Conservation (phyloP, 345 rosid genomes). For the Citrus mangshanensis region DNA sequence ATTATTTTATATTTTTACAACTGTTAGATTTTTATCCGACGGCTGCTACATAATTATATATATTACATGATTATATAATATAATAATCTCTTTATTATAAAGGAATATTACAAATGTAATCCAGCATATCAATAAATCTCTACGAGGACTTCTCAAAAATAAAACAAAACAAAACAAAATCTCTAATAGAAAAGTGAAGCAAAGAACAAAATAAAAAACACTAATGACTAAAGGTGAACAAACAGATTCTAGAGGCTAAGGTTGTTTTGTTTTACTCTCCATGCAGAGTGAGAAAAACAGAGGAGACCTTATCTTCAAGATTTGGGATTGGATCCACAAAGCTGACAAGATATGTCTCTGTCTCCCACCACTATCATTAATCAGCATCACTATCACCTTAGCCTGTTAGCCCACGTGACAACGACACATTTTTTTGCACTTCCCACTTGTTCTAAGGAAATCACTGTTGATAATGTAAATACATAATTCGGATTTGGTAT, state of each 20-base stretch:
- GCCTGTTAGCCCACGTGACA: conserved; percentile 7
- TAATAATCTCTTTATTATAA: not conserved
- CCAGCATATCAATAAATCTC: not conserved
- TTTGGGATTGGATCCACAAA: conserved; percentile 10
- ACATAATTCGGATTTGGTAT: no score
- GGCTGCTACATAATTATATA: no score
- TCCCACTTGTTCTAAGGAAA: conserved; percentile 11
- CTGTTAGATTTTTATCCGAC: accelerated
- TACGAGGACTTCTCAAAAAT: no score
- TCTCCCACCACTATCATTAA: conserved; percentile 4
- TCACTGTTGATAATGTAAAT: conserved; percentile 1
- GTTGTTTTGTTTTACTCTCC: not conserved
- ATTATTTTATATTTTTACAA: no score
- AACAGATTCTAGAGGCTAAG: not conserved
- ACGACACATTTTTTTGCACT: conserved; percentile 3
- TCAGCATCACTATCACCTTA: not conserved
- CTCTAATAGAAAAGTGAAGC: not conserved
- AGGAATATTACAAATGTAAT: not conserved
- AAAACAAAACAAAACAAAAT: not conserved
- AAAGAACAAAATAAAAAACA: no score
- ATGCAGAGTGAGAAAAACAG: not conserved
- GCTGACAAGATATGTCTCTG: conserved; percentile 7
- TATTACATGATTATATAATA: no score
- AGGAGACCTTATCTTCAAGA: conserved; percentile 3
- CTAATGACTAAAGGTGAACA: not conserved